A percentile compares a stretch with the other conserved stretches of the same genome.
Evolutionary conservation across 805 yeast species (phyloP).

Genomic region (Kurtzmaniella cleridarum): DNA sequence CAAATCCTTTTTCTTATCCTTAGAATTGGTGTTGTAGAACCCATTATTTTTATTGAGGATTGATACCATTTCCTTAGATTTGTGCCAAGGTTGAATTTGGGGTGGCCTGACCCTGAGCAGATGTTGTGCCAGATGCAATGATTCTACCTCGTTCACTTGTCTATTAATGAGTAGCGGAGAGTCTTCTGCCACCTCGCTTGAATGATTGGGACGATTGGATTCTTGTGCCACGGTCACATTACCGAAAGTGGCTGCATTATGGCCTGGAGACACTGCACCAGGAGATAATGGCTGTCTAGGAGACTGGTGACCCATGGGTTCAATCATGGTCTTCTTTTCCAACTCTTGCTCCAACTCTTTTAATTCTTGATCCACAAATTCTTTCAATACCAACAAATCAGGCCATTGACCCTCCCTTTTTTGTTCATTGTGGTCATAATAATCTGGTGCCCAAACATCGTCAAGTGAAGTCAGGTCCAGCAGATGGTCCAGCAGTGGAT

Average conservation of each 20-base stretch:
- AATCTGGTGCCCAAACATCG: constrained; percentile 90
- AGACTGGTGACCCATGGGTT: background rate
- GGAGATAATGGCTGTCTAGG: constrained; percentile 16
- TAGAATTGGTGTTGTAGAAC: background rate
- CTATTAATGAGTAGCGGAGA: constrained; percentile 25
- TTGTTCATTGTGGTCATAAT: constrained; percentile 31
- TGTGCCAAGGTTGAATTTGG: constrained; percentile 69
- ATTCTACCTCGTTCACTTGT: constrained; percentile 29
- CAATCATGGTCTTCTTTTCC: constrained; percentile 2
- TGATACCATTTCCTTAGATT: constrained; percentile 4
- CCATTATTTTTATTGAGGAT: background rate
- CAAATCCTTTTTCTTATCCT: constrained; percentile 5
- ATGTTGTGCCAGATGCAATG: constrained; percentile 34
- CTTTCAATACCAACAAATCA: constrained; percentile 68
- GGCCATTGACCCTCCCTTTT: constrained; percentile 61
- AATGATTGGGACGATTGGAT: background rate
- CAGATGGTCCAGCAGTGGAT: constrained; percentile 58
- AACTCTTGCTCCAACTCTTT: constrained; percentile 27
- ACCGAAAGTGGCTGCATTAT: constrained; percentile 14
- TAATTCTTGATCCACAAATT: constrained; percentile 68
- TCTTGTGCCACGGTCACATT: constrained; percentile 23
- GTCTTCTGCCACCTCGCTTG: constrained; percentile 11
- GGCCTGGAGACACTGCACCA: constrained; percentile 9
- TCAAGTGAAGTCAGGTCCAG: constrained; percentile 71
- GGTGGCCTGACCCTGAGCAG: constrained; percentile 63